phyloP scores from a whole-genome alignment of 352 stramenopile species.

The Thraustotheca clavata region DNA sequence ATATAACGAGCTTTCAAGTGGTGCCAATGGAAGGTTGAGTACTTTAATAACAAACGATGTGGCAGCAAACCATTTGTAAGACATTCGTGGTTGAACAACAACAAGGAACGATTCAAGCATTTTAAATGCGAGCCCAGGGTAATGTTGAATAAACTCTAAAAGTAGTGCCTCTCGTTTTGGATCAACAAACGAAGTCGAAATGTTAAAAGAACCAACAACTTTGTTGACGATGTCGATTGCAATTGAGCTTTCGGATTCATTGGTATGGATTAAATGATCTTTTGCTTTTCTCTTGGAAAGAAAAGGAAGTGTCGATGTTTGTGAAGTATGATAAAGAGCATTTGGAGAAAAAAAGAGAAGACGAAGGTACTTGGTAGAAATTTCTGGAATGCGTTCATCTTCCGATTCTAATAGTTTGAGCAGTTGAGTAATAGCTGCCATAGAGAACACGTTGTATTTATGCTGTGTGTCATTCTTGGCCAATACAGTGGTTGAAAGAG shows the following conservation, averaged over 20 bases:
- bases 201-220: constrained; percentile 46
- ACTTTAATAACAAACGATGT: constrained; percentile 61
- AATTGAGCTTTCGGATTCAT: background rate
- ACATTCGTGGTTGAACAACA: constrained; percentile 62
- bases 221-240: constrained; percentile 53
- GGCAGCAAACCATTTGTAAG: constrained; percentile 72
- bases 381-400: constrained; percentile 32
- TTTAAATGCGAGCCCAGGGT: constrained; percentile 48
- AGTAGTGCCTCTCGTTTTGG: constrained; percentile 46
- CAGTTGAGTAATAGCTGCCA: constrained; percentile 50
- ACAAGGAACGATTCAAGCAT: constrained; percentile 48
- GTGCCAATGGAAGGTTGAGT: constrained; percentile 38
- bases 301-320: constrained; percentile 18
- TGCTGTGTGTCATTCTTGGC: constrained; percentile 47
- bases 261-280: background rate
- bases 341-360: constrained; percentile 49
- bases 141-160: constrained; percentile 43
- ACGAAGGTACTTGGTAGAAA: constrained; percentile 34
- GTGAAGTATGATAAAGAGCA: constrained; percentile 45
- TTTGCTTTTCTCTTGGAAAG: background rate
- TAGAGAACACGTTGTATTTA: constrained; percentile 58
- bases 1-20: constrained; percentile 25
- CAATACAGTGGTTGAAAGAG: constrained; percentile 44
- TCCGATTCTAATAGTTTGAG: constrained; percentile 55
- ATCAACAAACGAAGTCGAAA: constrained; percentile 48